Percentiles rank a stretch among this genome's conserved stretches.
Evolutionary conservation across 2,329 filamentous ascomycete species (phyloP).

Genomic region (Colletotrichum simmondsii): DNA sequence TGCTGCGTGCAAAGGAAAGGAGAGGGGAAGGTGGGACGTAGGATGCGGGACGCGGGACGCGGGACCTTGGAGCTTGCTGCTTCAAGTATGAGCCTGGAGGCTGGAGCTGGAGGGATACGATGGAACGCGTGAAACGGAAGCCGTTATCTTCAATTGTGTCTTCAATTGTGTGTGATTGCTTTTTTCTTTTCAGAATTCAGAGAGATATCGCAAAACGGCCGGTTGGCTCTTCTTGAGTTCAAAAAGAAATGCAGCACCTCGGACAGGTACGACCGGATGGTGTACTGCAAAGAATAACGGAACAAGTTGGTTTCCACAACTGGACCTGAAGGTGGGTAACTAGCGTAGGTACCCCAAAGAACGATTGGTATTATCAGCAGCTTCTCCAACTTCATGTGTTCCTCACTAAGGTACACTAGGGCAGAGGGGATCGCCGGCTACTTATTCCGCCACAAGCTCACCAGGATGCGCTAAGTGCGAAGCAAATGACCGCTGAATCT

Average conservation of each 20-base stretch:
- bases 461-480: neutral
- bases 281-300: neutral
- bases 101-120: neutral
- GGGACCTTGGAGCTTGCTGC: neutral
- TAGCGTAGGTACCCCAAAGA: neutral
- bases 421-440: conserved; percentile 11
- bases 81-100: no score
- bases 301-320: neutral
- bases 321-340: neutral
- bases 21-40: conserved; percentile 5
- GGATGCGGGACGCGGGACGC: neutral
- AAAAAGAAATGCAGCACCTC: neutral
- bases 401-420: neutral
- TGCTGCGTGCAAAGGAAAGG: conserved; percentile 2
- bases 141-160: neutral
- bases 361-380: neutral
- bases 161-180: no score
- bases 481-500: neutral
- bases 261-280: neutral
- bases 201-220: neutral
- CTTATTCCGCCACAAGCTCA: neutral
- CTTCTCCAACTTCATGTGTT: neutral
- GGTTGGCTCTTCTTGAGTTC: neutral
- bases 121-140: conserved; percentile 26
- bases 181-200: neutral